A percentile compares a stretch with the other conserved stretches of the same genome.
Conservation (phyloP, 139 green algal genomes). For the Pycnococcus provasolii region DNA sequence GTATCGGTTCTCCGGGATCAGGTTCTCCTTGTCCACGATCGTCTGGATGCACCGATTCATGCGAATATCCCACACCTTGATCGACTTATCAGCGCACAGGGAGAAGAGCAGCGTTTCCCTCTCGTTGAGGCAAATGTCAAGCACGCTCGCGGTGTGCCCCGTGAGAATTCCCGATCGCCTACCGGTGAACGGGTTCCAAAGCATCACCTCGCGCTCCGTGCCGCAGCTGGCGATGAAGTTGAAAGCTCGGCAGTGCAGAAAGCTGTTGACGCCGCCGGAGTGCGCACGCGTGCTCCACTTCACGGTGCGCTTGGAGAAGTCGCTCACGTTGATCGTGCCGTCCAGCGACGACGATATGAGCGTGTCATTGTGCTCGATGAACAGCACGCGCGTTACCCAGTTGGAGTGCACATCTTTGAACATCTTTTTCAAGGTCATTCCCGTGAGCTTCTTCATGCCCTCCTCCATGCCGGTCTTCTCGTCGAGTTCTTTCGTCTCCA, state of each 20-base stretch:
- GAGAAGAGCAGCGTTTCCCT: constrained; percentile 59
- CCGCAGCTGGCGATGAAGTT: constrained; percentile 32
- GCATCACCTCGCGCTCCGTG: constrained; percentile 37
- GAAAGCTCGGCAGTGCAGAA: constrained; percentile 18
- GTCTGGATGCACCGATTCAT: constrained; percentile 27
- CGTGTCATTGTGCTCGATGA: constrained; percentile 8
- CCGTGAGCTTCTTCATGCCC: constrained; percentile 5
- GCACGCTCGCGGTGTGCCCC: constrained; percentile 47
- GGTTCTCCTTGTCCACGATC: constrained; percentile 36
- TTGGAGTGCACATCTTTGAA: constrained; percentile 16
- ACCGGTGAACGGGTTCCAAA: constrained; percentile 64
- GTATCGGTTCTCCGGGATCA: constrained; percentile 37
- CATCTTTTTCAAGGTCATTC: constrained; percentile 6
- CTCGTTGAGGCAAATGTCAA: constrained; percentile 51
- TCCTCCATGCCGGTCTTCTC: not conserved
- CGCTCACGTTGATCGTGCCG: constrained; percentile 3
- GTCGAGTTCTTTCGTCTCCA: not conserved
- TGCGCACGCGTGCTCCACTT: constrained; percentile 23
- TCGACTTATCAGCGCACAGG: constrained; percentile 38
- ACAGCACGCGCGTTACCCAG: constrained; percentile 24
- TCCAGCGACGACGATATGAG: constrained; percentile 26
- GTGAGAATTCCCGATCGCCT: constrained; percentile 41
- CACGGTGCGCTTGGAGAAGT: constrained; percentile 6
- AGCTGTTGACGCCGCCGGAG: constrained; percentile 15
- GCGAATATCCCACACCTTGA: constrained; percentile 32